A percentile compares a stretch with the other conserved stretches of the same genome.
Conservation (phyloP, 2,329 filamentous ascomycete genomes). For the Thielaviopsis punctulata region DNA sequence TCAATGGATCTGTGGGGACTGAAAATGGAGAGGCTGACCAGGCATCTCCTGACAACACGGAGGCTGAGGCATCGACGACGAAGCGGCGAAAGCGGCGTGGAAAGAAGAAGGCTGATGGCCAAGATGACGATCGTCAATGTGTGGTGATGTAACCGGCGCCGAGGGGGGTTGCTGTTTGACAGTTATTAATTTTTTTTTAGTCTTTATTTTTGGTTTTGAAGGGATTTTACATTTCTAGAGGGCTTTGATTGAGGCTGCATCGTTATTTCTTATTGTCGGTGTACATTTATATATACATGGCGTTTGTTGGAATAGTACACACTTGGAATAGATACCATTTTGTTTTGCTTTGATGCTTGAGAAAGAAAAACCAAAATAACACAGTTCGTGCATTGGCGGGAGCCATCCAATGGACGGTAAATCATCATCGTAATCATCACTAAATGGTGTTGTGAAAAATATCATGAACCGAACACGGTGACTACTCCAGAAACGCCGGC, state of each 20-base stretch:
- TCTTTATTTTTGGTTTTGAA: not conserved
- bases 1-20: not conserved
- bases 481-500: conserved; percentile 48
- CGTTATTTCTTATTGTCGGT: not conserved
- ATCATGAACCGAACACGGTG: conserved; percentile 37
- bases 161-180: not conserved
- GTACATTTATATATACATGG: not conserved
- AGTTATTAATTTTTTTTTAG: not conserved
- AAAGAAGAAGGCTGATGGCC: conserved; percentile 6
- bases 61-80: not conserved
- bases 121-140: conserved; percentile 8
- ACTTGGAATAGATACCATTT: not conserved
- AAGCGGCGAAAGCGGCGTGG: conserved; percentile 6
- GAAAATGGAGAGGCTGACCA: not conserved
- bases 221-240: not conserved
- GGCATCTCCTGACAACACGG: not conserved
- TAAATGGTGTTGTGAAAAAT: not conserved
- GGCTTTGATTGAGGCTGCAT: not conserved
- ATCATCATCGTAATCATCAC: too few species aligned
- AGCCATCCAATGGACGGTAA: too few species aligned
- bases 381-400: too few species aligned
- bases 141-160: conserved; percentile 3
- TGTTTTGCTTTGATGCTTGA: not conserved
- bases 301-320: not conserved
- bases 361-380: too few species aligned